phyloP scores from a whole-genome alignment of 305 asterid species.

The Solanum aculeatissimum region DNA sequence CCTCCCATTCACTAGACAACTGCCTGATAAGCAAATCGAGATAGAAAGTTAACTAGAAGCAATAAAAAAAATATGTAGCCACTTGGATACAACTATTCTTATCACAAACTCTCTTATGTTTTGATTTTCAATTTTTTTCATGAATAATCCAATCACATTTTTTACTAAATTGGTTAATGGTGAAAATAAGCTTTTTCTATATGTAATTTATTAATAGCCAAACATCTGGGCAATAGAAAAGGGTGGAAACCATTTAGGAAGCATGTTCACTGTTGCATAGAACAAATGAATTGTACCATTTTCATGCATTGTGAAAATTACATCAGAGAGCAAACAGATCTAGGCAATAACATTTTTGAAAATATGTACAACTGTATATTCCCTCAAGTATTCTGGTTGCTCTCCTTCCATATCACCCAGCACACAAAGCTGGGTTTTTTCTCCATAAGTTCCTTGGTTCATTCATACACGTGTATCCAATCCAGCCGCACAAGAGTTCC shows the following conservation, averaged over 20 bases:
- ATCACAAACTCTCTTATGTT: background rate
- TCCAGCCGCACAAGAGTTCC: background rate
- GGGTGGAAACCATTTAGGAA: background rate
- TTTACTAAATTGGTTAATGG: background rate
- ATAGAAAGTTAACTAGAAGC: background rate
- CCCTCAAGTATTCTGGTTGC: background rate
- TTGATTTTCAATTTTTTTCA: background rate
- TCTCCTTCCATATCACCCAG: background rate
- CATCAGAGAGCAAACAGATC: background rate
- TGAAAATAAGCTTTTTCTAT: background rate
- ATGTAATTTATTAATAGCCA: background rate
- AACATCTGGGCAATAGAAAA: background rate
- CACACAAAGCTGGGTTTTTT: background rate
- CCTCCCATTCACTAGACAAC: constrained; percentile 92
- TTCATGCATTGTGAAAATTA: background rate
- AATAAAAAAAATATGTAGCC: background rate
- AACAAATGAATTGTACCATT: background rate
- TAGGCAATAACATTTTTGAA: background rate
- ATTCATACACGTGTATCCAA: background rate
- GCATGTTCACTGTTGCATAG: background rate
- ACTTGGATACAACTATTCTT: background rate
- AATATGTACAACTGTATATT: background rate
- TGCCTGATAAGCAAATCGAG: constrained; percentile 43
- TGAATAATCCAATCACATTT: background rate
- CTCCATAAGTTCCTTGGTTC: background rate